Evolutionary conservation across 2,329 filamentous ascomycete genomes (phyloP).

Genomic region (Fusarium guadeloupense): DNA sequence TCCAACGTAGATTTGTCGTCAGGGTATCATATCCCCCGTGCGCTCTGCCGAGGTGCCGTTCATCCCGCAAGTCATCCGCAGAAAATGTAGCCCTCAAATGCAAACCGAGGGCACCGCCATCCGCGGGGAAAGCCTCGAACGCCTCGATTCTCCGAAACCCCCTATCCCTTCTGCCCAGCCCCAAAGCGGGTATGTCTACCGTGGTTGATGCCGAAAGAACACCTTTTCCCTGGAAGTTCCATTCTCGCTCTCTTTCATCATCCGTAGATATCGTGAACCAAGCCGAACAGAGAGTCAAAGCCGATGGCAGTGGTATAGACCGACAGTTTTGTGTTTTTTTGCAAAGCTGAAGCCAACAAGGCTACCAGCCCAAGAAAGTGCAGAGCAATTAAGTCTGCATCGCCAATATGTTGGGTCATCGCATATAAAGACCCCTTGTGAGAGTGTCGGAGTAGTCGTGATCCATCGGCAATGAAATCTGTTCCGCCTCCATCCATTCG

Average conservation of each 20-base stretch:
- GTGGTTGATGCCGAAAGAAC: constrained; percentile 40
- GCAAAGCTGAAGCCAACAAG: constrained; percentile 38
- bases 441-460: constrained; percentile 38
- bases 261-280: constrained; percentile 45
- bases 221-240: constrained; percentile 36
- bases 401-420: constrained; percentile 22
- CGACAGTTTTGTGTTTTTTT: constrained; percentile 33
- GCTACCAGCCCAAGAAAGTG: constrained; percentile 24
- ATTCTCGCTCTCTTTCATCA: constrained; percentile 42
- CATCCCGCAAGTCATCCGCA: constrained; percentile 40
- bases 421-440: constrained; percentile 19
- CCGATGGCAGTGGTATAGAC: constrained; percentile 45
- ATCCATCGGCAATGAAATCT: constrained; percentile 47
- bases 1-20: constrained; percentile 49
- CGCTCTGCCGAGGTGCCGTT: constrained; percentile 38
- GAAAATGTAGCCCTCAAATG: constrained; percentile 43
- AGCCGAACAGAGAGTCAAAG: constrained; percentile 46
- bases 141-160: constrained; percentile 37
- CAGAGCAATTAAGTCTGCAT: constrained; percentile 33
- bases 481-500: constrained; percentile 50
- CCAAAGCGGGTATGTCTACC: constrained; percentile 41
- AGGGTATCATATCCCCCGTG: constrained; percentile 49
- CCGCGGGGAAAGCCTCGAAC: constrained; percentile 42
- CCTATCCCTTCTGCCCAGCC: constrained; percentile 30
- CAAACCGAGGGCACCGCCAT: constrained; percentile 40